Percentiles rank a stretch among this genome's conserved stretches.
Conservation (phyloP, 768 basidiomycete species). For the Xerocomellus chrysenteron region DNA sequence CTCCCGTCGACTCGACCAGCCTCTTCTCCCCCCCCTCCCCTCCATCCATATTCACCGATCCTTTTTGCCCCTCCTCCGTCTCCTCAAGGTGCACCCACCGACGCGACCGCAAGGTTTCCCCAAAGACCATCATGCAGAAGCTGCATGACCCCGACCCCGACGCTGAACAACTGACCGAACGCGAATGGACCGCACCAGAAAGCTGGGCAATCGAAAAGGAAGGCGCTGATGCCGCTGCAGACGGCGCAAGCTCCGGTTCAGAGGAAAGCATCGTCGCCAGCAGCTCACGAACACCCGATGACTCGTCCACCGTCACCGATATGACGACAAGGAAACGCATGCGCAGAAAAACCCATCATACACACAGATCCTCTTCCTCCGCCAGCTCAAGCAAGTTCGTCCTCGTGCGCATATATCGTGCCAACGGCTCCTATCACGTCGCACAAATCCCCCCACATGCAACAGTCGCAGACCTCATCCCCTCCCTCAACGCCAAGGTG, state of each 20-base stretch:
- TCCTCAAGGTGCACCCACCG: constrained; percentile 23
- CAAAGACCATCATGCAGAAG: constrained; percentile 38
- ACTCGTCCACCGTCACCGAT: constrained; percentile 13
- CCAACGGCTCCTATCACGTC: constrained; percentile 70
- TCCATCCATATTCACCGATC: constrained; percentile 36
- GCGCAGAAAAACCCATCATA: constrained; percentile 25
- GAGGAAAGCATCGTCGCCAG: constrained; percentile 28
- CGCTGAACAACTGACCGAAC: constrained; percentile 25
- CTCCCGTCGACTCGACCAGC: constrained; percentile 29
- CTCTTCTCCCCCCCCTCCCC: constrained; percentile 41
- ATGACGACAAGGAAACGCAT: constrained; percentile 17
- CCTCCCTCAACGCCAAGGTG: constrained; percentile 59
- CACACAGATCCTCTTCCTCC: constrained; percentile 18
- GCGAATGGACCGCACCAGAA: constrained; percentile 66
- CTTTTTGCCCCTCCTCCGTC: constrained; percentile 29
- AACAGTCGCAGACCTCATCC: constrained; percentile 67
- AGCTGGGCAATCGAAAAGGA: constrained; percentile 71
- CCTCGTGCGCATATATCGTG: constrained; percentile 74
- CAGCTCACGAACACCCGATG: constrained; percentile 18
- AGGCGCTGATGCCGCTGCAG: constrained; percentile 36
- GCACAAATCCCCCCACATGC: constrained; percentile 60
- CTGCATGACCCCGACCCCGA: constrained; percentile 10
- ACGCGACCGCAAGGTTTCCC: constrained; percentile 48
- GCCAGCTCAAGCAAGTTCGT: constrained; percentile 34
- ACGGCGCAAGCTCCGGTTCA: constrained; percentile 42